Evolutionary conservation across 2,329 filamentous ascomycete species (phyloP), one percentile per base, ranked within the genome.

Genomic region (Chaetothyriales sp.): DNA sequence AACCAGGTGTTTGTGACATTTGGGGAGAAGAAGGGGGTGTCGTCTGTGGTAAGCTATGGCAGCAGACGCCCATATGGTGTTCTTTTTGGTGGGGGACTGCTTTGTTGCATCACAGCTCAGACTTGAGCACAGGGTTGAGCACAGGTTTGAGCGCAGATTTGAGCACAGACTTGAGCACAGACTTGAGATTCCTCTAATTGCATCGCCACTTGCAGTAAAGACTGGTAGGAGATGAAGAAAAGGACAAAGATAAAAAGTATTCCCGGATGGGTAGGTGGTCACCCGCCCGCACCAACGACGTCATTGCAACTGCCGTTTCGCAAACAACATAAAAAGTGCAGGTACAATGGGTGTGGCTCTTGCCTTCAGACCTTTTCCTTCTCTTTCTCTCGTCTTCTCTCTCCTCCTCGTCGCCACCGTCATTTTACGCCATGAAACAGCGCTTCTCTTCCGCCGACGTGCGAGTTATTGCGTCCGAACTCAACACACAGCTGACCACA

Each of bases 391-490:
- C 28, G 7, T 36, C 10, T 39, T 39, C 10, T 39, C 32, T 39
- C 32, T 39, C 32, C 15, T 39, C 8, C 1, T 39, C 12, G 9
- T 39, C 32, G 12, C 15, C 2, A 5, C 32, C 15, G 10, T 39
- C 32, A 5, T 39, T 39, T 39, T 18, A n/a, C 46, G 66, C 58
- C 50, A 78, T 78, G 75, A 78, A 78, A 66, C 75, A 78, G 61
- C 70, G 75, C 59, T 78, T 76, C 60, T 78, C 75, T 26, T 77
- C 74, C 45, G 64, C 78, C 46, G 75, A 78, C 60, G 74, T 78
- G 9, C 63, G 94, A 86, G 87, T 94, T 68, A 93, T 96, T 64
- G 84, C 88, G 51, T 86, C 94, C 66, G 92, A 98, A 76, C 84
- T 98, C 55, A 83, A 87, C 53, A 73, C 78, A 56, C 78, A 76